Conservation (phyloP, 2,329 filamentous ascomycete genomes). For the Tolypocladium pustulatum region DNA sequence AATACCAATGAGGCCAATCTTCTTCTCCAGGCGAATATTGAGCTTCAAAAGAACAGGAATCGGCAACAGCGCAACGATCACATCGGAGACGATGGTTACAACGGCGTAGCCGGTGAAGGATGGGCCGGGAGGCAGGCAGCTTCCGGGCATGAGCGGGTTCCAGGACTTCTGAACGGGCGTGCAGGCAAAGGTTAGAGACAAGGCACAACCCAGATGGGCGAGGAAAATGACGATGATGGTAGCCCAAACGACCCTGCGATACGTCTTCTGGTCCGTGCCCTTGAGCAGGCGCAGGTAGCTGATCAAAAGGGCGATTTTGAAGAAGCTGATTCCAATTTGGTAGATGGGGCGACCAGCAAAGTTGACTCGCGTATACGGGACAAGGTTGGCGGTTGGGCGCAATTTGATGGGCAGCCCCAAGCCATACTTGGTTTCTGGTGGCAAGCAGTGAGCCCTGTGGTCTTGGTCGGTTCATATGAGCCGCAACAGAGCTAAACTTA, state of each 20-base stretch:
- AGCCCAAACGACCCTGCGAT: slow-evolving; percentile 32
- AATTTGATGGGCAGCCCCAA: slow-evolving; percentile 34
- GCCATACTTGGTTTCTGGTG: slow-evolving; percentile 39
- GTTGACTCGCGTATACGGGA: slow-evolving; percentile 37
- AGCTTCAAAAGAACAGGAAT: slow-evolving; percentile 38
- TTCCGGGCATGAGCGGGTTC: slow-evolving; percentile 27
- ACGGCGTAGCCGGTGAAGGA: slow-evolving; percentile 41
- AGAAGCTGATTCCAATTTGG: slow-evolving; percentile 43
- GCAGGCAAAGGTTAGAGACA: slow-evolving; percentile 40
- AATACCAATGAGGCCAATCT: slow-evolving; percentile 37
- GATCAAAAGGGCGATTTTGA: slow-evolving; percentile 43
- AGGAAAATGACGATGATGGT: slow-evolving; percentile 32
- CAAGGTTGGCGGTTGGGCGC: slow-evolving; percentile 31
- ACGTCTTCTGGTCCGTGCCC: slow-evolving; percentile 32
- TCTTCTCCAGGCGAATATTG: slow-evolving; percentile 36
- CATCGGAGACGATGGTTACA: slow-evolving; percentile 39
- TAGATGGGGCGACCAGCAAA: slow-evolving; percentile 44
- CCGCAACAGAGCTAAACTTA: slow-evolving; percentile 17
- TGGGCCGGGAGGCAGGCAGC: slow-evolving; percentile 32
- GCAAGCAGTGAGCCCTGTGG: background rate
- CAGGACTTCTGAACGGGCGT: slow-evolving; percentile 36
- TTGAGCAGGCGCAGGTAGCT: slow-evolving; percentile 40
- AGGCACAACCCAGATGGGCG: slow-evolving; percentile 35
- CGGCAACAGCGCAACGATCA: slow-evolving; percentile 37
- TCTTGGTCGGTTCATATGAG: background rate